Conservation (phyloP, 805 yeast genomes). For the Barnettozyma pratensis region DNA sequence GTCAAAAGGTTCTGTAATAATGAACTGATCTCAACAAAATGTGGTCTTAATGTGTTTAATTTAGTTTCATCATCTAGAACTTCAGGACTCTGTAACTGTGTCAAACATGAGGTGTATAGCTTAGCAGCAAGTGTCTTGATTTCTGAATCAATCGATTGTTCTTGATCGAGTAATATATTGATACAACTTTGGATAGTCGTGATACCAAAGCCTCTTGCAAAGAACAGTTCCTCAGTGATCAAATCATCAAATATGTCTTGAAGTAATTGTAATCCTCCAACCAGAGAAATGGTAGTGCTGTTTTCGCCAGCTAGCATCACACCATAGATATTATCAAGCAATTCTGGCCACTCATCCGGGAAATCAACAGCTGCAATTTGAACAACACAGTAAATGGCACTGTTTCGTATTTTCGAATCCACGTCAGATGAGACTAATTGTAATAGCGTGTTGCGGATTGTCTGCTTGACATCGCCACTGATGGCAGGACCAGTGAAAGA, state of each 20-base stretch:
- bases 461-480: constrained; percentile 43
- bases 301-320: constrained; percentile 20
- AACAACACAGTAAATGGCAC: constrained; percentile 69
- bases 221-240: constrained; percentile 81
- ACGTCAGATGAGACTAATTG: constrained; percentile 37
- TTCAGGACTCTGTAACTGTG: constrained; percentile 48
- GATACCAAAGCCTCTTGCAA: constrained; percentile 64
- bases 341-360: constrained; percentile 93
- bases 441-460: constrained; percentile 48
- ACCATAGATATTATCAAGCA: constrained; percentile 48
- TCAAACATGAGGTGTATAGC: constrained; percentile 48
- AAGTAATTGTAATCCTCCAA: constrained; percentile 37
- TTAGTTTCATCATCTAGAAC: constrained; percentile 36
- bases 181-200: constrained; percentile 48
- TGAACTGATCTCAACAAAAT: constrained; percentile 16
- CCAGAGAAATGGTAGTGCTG: constrained; percentile 6
- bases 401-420: constrained; percentile 56
- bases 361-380: constrained; percentile 86
- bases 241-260: constrained; percentile 82
- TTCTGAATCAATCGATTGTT: constrained; percentile 17
- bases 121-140: constrained; percentile 44
- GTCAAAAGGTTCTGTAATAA: constrained; percentile 12
- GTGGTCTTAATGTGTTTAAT: constrained; percentile 19
- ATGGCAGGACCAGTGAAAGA: constrained; percentile 68
- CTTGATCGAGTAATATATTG: constrained; percentile 30